Evolutionary conservation across 2,329 filamentous ascomycete species (phyloP), one percentile per base, ranked within the genome.

Genomic region (Daldinia sp.): DNA sequence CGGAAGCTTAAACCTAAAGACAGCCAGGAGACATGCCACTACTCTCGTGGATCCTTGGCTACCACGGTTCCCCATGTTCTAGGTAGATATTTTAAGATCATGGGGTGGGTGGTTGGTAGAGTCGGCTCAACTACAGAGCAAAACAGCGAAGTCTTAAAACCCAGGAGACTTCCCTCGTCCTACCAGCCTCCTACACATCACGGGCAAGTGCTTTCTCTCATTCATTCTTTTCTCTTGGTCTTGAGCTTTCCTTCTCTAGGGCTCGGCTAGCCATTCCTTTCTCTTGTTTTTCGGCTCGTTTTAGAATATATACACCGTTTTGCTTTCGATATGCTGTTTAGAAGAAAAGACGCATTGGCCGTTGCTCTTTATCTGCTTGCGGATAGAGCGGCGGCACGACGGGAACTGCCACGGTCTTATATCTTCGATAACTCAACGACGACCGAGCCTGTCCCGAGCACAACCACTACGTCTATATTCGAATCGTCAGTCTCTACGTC

Each of bases 281-380:
- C 18, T 51, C 51, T 62, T 68, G 35, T 63, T 63, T 61, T 72
- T 56, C 42, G 18, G 13, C 54, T 37, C 44, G 41, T 26, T 55
- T 23, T 39, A 37, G 33, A 39, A 18, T 26, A 53, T 55, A 51
- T 51, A 51, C 28, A 59, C 53, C 33, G 41, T 57, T 62, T 65
- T 60, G 72, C 65, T 33, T 58, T 73, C 66, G 72, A 28, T 60
- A 75, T 76, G 72, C n/a, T 74, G 57, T 73, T 74, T 65, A 61
- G 59, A 64, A 63, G 56, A 59, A 62, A 55, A 33, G 59, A 70
- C 60, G 23, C 65, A 54, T 57, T 73, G 23, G 20, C 44, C 39
- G 60, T 65, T 7, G 61, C 63, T 13, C 44, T 69, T 39, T 35
- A 70, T 63, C 64, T 73, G 48, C 66, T 74, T 57, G 60, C 65